These are phyloP conservation scores for Penicillium egyptiacum DNA, from an alignment of 495 filamentous ascomycete genomes.

Conservation along the genomic window DNA sequence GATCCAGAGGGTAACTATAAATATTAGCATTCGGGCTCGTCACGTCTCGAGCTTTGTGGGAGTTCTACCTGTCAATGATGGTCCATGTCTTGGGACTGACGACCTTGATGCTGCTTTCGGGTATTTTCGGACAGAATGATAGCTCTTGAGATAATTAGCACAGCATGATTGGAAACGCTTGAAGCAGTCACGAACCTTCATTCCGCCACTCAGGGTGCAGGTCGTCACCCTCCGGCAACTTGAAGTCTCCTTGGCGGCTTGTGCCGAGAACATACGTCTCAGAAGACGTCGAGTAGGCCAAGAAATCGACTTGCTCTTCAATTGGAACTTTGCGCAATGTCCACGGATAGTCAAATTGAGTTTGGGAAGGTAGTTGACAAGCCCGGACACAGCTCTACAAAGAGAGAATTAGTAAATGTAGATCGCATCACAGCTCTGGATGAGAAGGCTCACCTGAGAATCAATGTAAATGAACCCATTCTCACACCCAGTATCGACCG, in stretches of 20 bases:
- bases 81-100: slow-evolving; percentile 72
- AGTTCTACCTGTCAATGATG: slow-evolving; percentile 65
- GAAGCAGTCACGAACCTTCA: slow-evolving; percentile 51
- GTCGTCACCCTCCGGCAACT: slow-evolving; percentile 80
- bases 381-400: slow-evolving; percentile 62
- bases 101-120: slow-evolving; percentile 69
- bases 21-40: background rate
- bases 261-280: slow-evolving; percentile 76
- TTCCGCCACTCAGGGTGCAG: slow-evolving; percentile 74
- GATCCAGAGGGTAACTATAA: slow-evolving; percentile 55
- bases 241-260: slow-evolving; percentile 64
- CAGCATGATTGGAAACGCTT: background rate
- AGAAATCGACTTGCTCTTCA: slow-evolving; percentile 65
- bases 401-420: slow-evolving; percentile 13
- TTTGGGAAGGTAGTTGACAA: slow-evolving; percentile 62
- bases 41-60: background rate
- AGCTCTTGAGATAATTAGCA: slow-evolving; percentile 39
- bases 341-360: slow-evolving; percentile 70
- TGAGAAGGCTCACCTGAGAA: slow-evolving; percentile 38
- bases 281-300: slow-evolving; percentile 73
- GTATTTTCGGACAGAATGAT: slow-evolving; percentile 64
- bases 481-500: slow-evolving; percentile 58
- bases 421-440: background rate
- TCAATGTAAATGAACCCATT: slow-evolving; percentile 82
- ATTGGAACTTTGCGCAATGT: slow-evolving; percentile 66